Conservation (phyloP, 148 eudicot genomes). For the Rhododendron mucronatum region DNA sequence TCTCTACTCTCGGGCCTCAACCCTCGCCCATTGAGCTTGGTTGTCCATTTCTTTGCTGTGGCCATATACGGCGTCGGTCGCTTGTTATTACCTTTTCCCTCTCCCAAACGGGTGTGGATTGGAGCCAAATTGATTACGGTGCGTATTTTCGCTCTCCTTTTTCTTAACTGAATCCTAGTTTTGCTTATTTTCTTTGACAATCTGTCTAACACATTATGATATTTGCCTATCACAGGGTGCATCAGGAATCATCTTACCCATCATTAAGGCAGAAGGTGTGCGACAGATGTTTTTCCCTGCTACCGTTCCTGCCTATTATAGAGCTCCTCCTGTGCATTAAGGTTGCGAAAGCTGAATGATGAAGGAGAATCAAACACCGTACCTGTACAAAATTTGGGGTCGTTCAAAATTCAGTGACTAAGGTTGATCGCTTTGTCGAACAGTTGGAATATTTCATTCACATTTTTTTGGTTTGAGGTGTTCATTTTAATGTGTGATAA, state of each 20-base stretch:
- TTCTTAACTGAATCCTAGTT: neutral
- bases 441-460: neutral
- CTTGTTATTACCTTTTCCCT: constrained; percentile 70
- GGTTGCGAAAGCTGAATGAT: neutral
- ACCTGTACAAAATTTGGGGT: neutral
- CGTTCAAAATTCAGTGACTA: neutral
- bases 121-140: constrained; percentile 79
- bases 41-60: constrained; percentile 85
- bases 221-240: constrained; percentile 47
- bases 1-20: constrained; percentile 78
- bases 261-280: constrained; percentile 90
- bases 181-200: neutral
- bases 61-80: constrained; percentile 86
- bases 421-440: neutral
- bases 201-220: neutral
- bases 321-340: constrained; percentile 53
- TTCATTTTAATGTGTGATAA: neutral
- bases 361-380: neutral
- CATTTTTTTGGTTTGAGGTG: neutral
- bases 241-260: constrained; percentile 83
- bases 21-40: constrained; percentile 79
- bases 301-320: constrained; percentile 83
- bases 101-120: constrained; percentile 74
- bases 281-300: constrained; percentile 94
- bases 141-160: constrained; percentile 4